Conservation (phyloP, 192 early-diverging fungal genomes). For the Umbelopsis sp. region DNA sequence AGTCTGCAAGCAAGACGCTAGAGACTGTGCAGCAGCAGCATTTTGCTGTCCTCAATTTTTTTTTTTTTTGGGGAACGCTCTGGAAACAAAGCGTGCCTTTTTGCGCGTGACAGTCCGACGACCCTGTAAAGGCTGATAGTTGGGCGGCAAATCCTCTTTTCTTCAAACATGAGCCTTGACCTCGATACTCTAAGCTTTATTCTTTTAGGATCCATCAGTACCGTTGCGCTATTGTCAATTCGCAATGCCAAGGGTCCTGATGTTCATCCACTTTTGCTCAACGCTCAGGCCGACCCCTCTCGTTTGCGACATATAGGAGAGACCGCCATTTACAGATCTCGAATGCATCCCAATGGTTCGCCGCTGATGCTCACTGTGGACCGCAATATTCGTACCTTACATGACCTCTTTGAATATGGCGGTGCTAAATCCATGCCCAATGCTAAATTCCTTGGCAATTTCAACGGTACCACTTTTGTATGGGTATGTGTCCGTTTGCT, state of each 20-base stretch:
- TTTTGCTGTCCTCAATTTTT: not conserved
- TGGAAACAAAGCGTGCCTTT: not conserved
- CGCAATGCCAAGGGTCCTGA: slow-evolving; percentile 48
- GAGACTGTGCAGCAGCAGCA: no score
- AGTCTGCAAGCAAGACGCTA: no score
- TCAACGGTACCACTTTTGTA: not conserved
- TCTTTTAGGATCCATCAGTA: slow-evolving; percentile 42
- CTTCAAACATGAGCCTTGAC: slow-evolving; percentile 33
- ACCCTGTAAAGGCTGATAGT: no score
- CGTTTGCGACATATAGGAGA: slow-evolving; percentile 52
- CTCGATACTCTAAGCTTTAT: slow-evolving; percentile 51
- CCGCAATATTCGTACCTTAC: slow-evolving; percentile 44
- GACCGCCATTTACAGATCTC: slow-evolving; percentile 53
- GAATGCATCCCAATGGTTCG: slow-evolving; percentile 41
- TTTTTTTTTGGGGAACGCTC: not conserved
- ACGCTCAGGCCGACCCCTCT: slow-evolving; percentile 52
- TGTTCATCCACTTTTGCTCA: slow-evolving; percentile 60
- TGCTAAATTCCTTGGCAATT: slow-evolving; percentile 17
- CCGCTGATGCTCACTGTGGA: slow-evolving; percentile 38
- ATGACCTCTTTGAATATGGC: slow-evolving; percentile 50
- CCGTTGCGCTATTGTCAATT: slow-evolving; percentile 40
- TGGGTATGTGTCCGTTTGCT: slow-evolving; percentile 29
- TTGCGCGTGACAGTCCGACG: slow-evolving; percentile 7
- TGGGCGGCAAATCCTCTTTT: not conserved
- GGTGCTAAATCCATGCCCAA: slow-evolving; percentile 7